Evolutionary conservation across 2,329 filamentous ascomycete species (phyloP).

Genomic region (Arthrobotrys musiformis): DNA sequence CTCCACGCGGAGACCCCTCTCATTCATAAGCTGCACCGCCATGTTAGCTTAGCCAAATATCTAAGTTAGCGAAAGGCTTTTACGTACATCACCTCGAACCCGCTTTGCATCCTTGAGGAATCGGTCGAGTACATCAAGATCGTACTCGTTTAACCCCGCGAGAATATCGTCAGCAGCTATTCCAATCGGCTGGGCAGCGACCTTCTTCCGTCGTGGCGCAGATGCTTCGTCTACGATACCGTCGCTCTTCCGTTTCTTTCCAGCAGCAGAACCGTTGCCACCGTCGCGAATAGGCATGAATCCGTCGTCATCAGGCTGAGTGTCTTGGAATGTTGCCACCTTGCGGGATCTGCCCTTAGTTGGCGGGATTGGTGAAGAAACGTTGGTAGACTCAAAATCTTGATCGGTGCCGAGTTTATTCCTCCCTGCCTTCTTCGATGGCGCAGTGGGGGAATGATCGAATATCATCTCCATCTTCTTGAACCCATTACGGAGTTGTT

Average conservation of each 20-base stretch:
- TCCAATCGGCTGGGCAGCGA: slow-evolving; percentile 69
- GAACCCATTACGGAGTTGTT: slow-evolving; percentile 54
- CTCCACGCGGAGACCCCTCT: slow-evolving; percentile 53
- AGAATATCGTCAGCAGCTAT: slow-evolving; percentile 68
- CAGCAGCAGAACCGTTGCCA: slow-evolving; percentile 52
- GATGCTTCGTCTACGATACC: slow-evolving; percentile 62
- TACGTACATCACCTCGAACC: slow-evolving; percentile 69
- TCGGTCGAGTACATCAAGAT: slow-evolving; percentile 71
- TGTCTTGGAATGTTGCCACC: slow-evolving; percentile 58
- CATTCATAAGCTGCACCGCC: slow-evolving; percentile 29
- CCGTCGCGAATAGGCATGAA: slow-evolving; percentile 59
- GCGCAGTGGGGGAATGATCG: slow-evolving; percentile 56
- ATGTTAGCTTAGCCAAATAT: not conserved
- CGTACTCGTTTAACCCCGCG: slow-evolving; percentile 68
- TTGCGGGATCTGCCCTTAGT: slow-evolving; percentile 54
- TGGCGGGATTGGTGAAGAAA: slow-evolving; percentile 70
- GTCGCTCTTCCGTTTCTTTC: slow-evolving; percentile 57
- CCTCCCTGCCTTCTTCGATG: slow-evolving; percentile 59
- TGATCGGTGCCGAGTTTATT: slow-evolving; percentile 63
- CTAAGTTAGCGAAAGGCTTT: not conserved
- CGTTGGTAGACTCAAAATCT: slow-evolving; percentile 72
- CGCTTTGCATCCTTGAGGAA: slow-evolving; percentile 74
- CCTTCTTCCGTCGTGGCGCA: slow-evolving; percentile 60
- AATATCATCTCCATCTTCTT: slow-evolving; percentile 60
- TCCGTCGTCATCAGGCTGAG: slow-evolving; percentile 50